Evolutionary conservation across 140 eudicot species (phyloP).

Genomic region (Stevia rebaudiana): DNA sequence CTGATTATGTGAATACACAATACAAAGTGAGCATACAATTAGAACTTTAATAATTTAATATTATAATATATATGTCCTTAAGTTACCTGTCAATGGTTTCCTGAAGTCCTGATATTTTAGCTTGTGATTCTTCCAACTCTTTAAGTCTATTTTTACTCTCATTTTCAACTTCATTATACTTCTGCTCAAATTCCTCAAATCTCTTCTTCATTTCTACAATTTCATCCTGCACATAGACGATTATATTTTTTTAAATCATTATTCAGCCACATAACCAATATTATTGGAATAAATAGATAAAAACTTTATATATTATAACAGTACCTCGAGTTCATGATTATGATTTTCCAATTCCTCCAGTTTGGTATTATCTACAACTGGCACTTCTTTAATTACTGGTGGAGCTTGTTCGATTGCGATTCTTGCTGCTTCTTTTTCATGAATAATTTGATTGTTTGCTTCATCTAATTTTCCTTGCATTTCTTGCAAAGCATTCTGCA

Average conservation of each 20-base stretch:
- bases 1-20: slow-evolving; percentile 38
- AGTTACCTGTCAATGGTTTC: slow-evolving; percentile 75
- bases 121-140: slow-evolving; percentile 72
- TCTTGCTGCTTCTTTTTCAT: slow-evolving; percentile 90
- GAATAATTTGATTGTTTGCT: slow-evolving; percentile 69
- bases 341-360: slow-evolving; percentile 63
- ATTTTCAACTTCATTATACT: slow-evolving; percentile 43
- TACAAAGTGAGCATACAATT: slow-evolving; percentile 14
- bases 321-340: slow-evolving; percentile 77
- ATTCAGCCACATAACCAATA: neutral
- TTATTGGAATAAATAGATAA: neutral
- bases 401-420: slow-evolving; percentile 93
- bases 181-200: slow-evolving; percentile 61
- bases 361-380: slow-evolving; percentile 66
- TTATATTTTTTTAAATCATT: neutral
- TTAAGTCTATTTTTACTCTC: slow-evolving; percentile 52
- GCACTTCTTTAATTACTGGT: slow-evolving; percentile 88
- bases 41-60: neutral
- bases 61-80: neutral
- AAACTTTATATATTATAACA: slow-evolving; percentile 1
- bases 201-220: slow-evolving; percentile 56
- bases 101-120: slow-evolving; percentile 57
- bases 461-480: slow-evolving; percentile 74
- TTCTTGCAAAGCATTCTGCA: slow-evolving; percentile 68
- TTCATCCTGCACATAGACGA: slow-evolving; percentile 50